Evolutionary conservation across 371 early-diverging fungal species (phyloP).

Genomic region (Circinella umbellata): DNA sequence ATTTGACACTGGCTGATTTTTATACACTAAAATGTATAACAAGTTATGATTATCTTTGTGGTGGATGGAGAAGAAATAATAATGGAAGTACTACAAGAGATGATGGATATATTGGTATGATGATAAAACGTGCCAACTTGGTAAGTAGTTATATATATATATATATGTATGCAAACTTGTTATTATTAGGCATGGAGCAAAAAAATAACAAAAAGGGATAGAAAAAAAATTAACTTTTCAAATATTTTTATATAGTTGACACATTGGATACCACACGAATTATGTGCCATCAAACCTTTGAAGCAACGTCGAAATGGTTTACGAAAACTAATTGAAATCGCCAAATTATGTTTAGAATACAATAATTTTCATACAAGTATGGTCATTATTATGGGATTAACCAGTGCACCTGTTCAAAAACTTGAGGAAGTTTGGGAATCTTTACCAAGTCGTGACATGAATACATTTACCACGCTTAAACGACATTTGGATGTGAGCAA

Average conservation of each 20-base stretch:
- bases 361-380: constrained; percentile 53
- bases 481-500: constrained; percentile 40
- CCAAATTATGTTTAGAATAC: constrained; percentile 47
- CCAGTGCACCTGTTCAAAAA: constrained; percentile 25
- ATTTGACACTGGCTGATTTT: constrained; percentile 50
- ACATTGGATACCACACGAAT: constrained; percentile 41
- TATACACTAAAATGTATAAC: constrained; percentile 46
- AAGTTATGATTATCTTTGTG: constrained; percentile 39
- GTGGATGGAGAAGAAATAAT: constrained; percentile 22
- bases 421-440: constrained; percentile 32
- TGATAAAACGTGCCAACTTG: constrained; percentile 48
- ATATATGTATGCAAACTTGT: not conserved
- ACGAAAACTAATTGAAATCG: constrained; percentile 45
- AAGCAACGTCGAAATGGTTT: constrained; percentile 32
- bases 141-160: constrained; percentile 14
- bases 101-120: constrained; percentile 32
- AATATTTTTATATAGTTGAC: constrained; percentile 19
- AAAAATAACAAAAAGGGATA: not conserved
- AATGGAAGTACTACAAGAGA: not conserved
- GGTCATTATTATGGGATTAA: constrained; percentile 45
- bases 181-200: not conserved
- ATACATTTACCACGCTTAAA: constrained; percentile 26
- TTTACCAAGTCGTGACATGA: constrained; percentile 34
- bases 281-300: constrained; percentile 17
- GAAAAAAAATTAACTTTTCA: not conserved